Evolutionary conservation across 768 basidiomycete genomes (phyloP).

Genomic region (Coprinopsis sp.): DNA sequence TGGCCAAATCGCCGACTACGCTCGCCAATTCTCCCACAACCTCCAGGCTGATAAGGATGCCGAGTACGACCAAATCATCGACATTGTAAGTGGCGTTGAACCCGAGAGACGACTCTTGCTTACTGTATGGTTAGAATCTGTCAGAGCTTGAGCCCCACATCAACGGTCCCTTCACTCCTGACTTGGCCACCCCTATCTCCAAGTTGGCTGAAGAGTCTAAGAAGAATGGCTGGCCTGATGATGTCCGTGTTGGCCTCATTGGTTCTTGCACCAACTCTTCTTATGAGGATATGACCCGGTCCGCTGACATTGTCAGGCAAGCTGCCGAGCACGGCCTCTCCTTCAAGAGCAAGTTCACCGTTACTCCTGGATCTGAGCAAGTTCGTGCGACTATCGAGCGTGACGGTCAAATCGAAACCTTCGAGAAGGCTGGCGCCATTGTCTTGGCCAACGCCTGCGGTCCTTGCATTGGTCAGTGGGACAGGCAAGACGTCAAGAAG

Average conservation of each 20-base stretch:
- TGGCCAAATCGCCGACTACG: constrained; percentile 80
- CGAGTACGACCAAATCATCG: constrained; percentile 92
- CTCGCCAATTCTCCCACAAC: constrained; percentile 86
- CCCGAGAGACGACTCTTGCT: constrained; percentile 3
- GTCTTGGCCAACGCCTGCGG: constrained; percentile 99
- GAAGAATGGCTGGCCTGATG: constrained; percentile 94
- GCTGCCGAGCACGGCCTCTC: constrained; percentile 83
- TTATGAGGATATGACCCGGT: constrained; percentile 99
- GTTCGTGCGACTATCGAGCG: constrained; percentile 96
- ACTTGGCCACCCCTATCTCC: constrained; percentile 97
- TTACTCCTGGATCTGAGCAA: constrained; percentile 98
- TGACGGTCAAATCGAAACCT: constrained; percentile 86
- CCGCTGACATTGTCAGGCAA: constrained; percentile 89
- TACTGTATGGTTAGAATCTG: constrained; percentile 57
- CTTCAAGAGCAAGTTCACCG: constrained; percentile 92
- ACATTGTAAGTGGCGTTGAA: constrained; percentile 59
- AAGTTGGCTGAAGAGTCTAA: constrained; percentile 89
- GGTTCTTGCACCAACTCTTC: constrained; percentile 99
- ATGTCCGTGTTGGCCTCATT: constrained; percentile 96
- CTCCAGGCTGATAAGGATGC: constrained; percentile 80
- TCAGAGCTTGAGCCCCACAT: constrained; percentile 98
- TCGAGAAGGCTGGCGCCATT: constrained; percentile 85
- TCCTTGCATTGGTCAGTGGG: constrained; percentile 99
- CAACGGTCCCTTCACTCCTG: constrained; percentile 99
- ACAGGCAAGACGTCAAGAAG: constrained; percentile 93